These are phyloP conservation scores for Phytopythium litorale DNA, from an alignment of 352 stramenopile genomes.

Conservation along the genomic window DNA sequence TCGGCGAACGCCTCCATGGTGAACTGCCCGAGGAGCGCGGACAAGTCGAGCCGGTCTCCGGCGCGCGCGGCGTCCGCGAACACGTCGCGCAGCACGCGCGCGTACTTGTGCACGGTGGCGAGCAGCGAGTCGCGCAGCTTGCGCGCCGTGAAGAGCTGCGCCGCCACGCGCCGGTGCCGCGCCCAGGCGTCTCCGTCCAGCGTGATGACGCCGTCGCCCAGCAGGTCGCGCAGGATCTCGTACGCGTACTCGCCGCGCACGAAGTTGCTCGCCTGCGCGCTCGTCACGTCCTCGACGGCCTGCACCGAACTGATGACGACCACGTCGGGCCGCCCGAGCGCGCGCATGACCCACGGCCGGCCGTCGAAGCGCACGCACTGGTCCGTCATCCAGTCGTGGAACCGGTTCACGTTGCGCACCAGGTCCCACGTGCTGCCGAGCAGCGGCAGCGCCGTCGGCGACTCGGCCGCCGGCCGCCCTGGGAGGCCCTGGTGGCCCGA, in stretches of 20 bases:
- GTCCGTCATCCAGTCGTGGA: conserved; percentile 9
- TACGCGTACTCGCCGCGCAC: conserved; percentile 44
- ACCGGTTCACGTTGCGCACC: conserved; percentile 1
- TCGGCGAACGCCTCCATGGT: conserved; percentile 18
- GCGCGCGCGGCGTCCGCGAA: conserved; percentile 17
- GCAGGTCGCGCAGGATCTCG: conserved; percentile 38
- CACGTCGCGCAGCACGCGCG: conserved; percentile 20
- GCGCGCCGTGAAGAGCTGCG: conserved; percentile 31
- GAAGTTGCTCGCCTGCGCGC: conserved; percentile 56
- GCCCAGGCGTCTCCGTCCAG: conserved; percentile 49
- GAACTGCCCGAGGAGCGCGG: conserved; percentile 9
- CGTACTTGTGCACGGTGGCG: conserved; percentile 26
- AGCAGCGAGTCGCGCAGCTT: conserved; percentile 31
- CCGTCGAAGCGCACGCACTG: conserved; percentile 8
- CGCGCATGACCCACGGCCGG: conserved; percentile 3
- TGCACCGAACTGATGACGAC: conserved; percentile 30
- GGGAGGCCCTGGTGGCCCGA: not conserved
- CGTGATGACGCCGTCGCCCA: conserved; percentile 56
- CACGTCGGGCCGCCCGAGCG: conserved; percentile 18
- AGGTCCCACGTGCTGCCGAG: conserved; percentile 6
- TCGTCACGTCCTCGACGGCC: conserved; percentile 30
- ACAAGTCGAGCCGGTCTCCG: conserved; percentile 8
- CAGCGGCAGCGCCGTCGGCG: conserved; percentile 6
- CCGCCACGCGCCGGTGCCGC: conserved; percentile 32
- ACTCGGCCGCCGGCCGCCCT: not conserved